Evolutionary conservation across 352 stramenopile genomes (phyloP).

Genomic region (Globisporangium nodosum): DNA sequence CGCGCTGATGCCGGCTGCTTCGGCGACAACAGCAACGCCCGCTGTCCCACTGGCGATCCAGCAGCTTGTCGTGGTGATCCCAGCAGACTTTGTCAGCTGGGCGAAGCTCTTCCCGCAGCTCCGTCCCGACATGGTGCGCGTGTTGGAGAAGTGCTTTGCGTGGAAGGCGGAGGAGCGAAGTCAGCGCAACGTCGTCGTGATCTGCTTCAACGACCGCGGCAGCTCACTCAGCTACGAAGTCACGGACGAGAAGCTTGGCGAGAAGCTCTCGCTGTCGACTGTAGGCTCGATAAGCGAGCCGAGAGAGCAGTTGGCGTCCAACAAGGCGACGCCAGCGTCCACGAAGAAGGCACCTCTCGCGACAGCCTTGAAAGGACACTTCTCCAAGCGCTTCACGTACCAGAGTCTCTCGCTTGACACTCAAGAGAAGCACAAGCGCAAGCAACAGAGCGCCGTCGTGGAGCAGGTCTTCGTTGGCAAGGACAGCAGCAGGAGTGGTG

Average conservation of each 20-base stretch:
- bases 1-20: constrained; percentile 18
- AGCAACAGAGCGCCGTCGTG: not conserved
- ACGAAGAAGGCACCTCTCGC: constrained; percentile 2
- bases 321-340: constrained; percentile 4
- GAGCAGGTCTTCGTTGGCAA: not conserved
- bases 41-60: constrained; percentile 23
- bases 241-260: constrained; percentile 57
- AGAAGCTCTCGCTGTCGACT: constrained; percentile 38
- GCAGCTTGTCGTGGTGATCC: constrained; percentile 46
- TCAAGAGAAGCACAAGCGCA: constrained; percentile 1
- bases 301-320: constrained; percentile 17
- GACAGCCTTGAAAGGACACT: constrained; percentile 35
- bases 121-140: constrained; percentile 32
- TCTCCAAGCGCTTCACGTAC: constrained; percentile 75
- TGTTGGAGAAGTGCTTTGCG: constrained; percentile 63
- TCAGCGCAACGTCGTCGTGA: constrained; percentile 31
- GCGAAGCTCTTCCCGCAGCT: constrained; percentile 28
- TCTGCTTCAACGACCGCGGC: constrained; percentile 28
- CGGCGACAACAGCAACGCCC: constrained; percentile 10
- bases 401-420: constrained; percentile 17
- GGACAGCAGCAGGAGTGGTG: not conserved
- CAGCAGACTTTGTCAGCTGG: constrained; percentile 42
- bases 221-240: constrained; percentile 44
- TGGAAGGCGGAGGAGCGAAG: constrained; percentile 45
- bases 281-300: constrained; percentile 53